Evolutionary conservation across 306 rosid species (phyloP), one percentile per base, ranked within the genome.

Genomic region (Gillenia trifoliata): DNA sequence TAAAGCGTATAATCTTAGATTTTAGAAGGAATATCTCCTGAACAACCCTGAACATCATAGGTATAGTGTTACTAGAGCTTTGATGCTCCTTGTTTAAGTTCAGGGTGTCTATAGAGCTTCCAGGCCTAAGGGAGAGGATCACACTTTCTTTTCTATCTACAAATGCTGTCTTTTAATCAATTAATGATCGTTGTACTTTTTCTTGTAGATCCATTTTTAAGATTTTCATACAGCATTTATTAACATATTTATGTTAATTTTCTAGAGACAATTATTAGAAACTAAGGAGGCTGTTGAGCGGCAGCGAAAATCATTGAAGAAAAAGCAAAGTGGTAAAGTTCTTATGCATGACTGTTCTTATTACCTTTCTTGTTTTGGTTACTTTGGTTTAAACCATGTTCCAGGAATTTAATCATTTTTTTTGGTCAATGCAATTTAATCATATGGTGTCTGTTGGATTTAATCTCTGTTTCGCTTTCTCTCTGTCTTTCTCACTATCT

Each of bases 221-320:
- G 56, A 70, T 70, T 11, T 19, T 16, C 54, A 30, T 11, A 34
- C 5, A n/a, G 19, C 30, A 34, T 25, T 17, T 26, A 49, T 34
- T 83, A 63, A 52, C 61, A 17, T 72, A 59, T 22, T 77, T 68
- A 28, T 81, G 28, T 29, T 28, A 5, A 30, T 75, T 68, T 56
- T 50, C 34, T 71, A 95, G 99, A 92, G 72, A 79, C 99, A 95
- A 83, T 83, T 95, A 54, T 57, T 92, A 43, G 99, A 95, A 84
- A 86, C 91, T 22, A 92, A 88, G 85, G 99, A 95, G 82, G 93
- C 96, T 41, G 83, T 95, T 57, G 98, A 92, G 74, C 87, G 99
- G 68, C 98, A 90, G 74, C 95, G 99, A 75, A 95, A 95, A 74
- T 88, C 75, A n/a, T 83, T 92, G 65, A 95, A 95, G 91, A 92